Evolutionary conservation across 1,284 basidiomycete species (phyloP).

Genomic region (Peniophora sp.): DNA sequence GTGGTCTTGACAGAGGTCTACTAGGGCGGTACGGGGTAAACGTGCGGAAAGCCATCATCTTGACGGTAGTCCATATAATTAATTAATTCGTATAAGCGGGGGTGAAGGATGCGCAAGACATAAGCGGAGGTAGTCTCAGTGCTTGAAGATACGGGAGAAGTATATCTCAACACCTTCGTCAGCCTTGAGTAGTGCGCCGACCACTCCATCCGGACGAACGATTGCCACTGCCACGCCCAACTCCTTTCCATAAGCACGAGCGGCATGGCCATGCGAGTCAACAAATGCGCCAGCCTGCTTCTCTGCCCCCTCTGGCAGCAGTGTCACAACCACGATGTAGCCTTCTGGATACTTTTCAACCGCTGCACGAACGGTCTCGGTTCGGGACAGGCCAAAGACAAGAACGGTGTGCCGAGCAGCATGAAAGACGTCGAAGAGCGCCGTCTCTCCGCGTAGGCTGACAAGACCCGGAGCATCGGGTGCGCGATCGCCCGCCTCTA

Average conservation of each 20-base stretch:
- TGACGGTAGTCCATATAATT: too few species aligned
- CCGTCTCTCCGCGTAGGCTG: background rate
- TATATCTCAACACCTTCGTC: slow-evolving; percentile 24
- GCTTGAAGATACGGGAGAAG: slow-evolving; percentile 13
- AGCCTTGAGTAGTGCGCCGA: slow-evolving; percentile 29
- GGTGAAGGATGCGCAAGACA: too few species aligned
- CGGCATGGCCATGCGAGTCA: slow-evolving; percentile 19
- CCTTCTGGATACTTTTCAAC: slow-evolving; percentile 16
- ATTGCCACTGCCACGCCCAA: slow-evolving; percentile 25
- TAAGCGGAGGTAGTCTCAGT: too few species aligned
- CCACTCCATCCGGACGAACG: slow-evolving; percentile 31
- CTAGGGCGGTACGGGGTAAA: too few species aligned
- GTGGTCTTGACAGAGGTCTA: too few species aligned
- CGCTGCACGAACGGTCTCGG: slow-evolving; percentile 10
- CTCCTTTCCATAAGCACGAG: slow-evolving; percentile 25
- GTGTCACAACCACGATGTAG: slow-evolving; percentile 17
- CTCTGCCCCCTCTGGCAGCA: background rate
- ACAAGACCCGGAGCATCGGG: slow-evolving; percentile 2
- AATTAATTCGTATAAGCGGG: too few species aligned
- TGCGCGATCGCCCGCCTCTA: background rate
- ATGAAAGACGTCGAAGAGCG: slow-evolving; percentile 3
- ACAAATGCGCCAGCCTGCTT: slow-evolving; percentile 5
- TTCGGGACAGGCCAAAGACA: background rate
- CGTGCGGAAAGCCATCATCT: too few species aligned
- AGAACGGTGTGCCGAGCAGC: slow-evolving; percentile 1